Evolutionary conservation across 148 eudicot genomes (phyloP), one percentile per base, ranked within the genome.

Genomic region (Rhododendron henanense): DNA sequence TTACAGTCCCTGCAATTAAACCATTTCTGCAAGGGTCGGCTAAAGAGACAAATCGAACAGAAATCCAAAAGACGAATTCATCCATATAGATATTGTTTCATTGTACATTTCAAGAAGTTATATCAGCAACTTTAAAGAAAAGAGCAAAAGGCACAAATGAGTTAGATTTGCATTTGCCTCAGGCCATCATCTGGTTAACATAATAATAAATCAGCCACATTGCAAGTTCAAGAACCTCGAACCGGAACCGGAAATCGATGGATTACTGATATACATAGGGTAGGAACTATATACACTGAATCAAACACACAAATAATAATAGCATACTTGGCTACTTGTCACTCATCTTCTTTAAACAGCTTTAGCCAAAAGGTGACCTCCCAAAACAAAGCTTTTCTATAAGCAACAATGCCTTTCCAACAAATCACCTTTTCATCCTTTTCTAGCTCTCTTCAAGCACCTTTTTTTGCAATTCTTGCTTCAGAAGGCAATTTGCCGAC

Each of bases 81-180:
- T 69, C 37, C 15, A 11, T 28, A 11, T 11, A 28, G 15, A 28
- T 28, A 69, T 69, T 28, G 75, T 69, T 55, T 3, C 75, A 28
- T 69, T 28, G 37, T 69, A 69, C 75, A 69, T 69, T 25, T 15
- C 35, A 10, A 25, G 37, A 69, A 31, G 75, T 31, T 69, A 10
- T 13, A 28, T 69, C 31, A 69, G 37, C 16, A 69, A 14, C 37
- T 69, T 28, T 9, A 10, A 69, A 11, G 1, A 10, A 69, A 63
- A n/a, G 31, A 8, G 71, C 71, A 63, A n/a, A n/a, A 71, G 61
- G 51, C 15, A 10, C 79, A 71, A 83, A 71, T 5, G 79, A 84
- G 85, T 84, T 69, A 71, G 61, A 69, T 84, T 84, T 84, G 79
- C 78, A 71, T 45, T 33, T 61, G 53, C 61, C 59, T 6, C 61